These are phyloP conservation scores for Plenodomus lindquistii DNA, from an alignment of 2,329 filamentous ascomycete species.

Conservation along the genomic window DNA sequence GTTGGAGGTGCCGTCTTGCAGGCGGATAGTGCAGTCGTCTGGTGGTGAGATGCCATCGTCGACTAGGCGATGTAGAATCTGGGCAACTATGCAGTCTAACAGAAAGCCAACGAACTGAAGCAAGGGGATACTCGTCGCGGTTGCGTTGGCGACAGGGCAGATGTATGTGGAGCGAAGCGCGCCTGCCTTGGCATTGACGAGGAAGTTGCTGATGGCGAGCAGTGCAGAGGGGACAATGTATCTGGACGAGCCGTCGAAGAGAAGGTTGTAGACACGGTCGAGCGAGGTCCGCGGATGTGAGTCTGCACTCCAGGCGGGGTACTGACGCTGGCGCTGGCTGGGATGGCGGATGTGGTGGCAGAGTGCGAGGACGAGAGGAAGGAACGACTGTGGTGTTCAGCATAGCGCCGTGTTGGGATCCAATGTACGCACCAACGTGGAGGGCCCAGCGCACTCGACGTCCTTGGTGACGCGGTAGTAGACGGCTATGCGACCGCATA, in stretches of 20 bases:
- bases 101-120: conserved; percentile 37
- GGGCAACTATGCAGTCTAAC: conserved; percentile 30
- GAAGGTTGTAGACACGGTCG: conserved; percentile 31
- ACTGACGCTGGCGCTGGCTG: conserved; percentile 25
- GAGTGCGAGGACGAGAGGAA: conserved; percentile 39
- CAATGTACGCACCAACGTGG: conserved; percentile 24
- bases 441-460: conserved; percentile 38
- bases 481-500: conserved; percentile 37
- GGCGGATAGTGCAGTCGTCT: conserved; percentile 29
- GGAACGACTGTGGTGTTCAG: conserved; percentile 23
- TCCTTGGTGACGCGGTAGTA: conserved; percentile 34
- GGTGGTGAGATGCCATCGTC: conserved; percentile 29
- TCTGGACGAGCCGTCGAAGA: conserved; percentile 34
- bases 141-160: conserved; percentile 31
- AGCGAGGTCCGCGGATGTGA: conserved; percentile 23
- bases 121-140: conserved; percentile 29
- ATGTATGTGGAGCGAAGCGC: conserved; percentile 38
- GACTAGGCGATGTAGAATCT: conserved; percentile 31
- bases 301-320: conserved; percentile 35
- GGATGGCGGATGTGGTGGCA: conserved; percentile 34
- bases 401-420: background rate
- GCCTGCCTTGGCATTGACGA: conserved; percentile 33
- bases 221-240: conserved; percentile 38
- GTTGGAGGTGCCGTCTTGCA: conserved; percentile 33
- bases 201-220: conserved; percentile 37